A percentile compares a stretch with the other conserved stretches of the same genome.
Evolutionary conservation across 305 asterid species (phyloP).

Genomic region (Withania somnifera): DNA sequence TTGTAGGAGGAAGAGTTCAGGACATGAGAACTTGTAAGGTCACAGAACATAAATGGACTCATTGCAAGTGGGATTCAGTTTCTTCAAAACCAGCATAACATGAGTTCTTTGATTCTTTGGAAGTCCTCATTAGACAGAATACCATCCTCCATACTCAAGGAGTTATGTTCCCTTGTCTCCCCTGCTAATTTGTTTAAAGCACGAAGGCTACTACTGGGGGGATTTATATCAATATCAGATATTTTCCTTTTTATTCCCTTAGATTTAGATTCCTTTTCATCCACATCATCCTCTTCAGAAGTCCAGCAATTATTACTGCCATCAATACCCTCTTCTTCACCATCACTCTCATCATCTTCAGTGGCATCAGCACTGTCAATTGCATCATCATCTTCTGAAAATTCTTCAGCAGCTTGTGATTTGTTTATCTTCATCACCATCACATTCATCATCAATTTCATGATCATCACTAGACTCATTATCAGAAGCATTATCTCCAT

Average conservation of each 20-base stretch:
- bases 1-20: background rate
- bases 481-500: constrained; percentile 19
- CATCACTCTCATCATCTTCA: constrained; percentile 32
- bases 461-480: constrained; percentile 29
- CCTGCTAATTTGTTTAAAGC: constrained; percentile 78
- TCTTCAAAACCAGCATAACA: constrained; percentile 31
- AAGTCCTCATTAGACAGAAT: constrained; percentile 92
- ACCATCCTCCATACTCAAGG: constrained; percentile 41
- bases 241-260: constrained; percentile 57
- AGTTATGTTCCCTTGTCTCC: constrained; percentile 11
- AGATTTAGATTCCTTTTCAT: constrained; percentile 20
- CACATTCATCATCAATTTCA: constrained; percentile 19
- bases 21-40: background rate
- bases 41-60: background rate
- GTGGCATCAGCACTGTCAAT: background rate
- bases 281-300: constrained; percentile 14
- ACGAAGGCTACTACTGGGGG: constrained; percentile 61
- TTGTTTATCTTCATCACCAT: constrained; percentile 18
- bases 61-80: background rate
- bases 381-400: constrained; percentile 29
- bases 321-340: constrained; percentile 21
- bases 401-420: constrained; percentile 29
- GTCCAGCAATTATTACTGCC: constrained; percentile 9
- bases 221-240: constrained; percentile 53
- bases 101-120: constrained; percentile 70